Evolutionary conservation across 768 basidiomycete genomes (phyloP), one percentile per base, ranked within the genome.

Genomic region (Tephrocybe sp.): DNA sequence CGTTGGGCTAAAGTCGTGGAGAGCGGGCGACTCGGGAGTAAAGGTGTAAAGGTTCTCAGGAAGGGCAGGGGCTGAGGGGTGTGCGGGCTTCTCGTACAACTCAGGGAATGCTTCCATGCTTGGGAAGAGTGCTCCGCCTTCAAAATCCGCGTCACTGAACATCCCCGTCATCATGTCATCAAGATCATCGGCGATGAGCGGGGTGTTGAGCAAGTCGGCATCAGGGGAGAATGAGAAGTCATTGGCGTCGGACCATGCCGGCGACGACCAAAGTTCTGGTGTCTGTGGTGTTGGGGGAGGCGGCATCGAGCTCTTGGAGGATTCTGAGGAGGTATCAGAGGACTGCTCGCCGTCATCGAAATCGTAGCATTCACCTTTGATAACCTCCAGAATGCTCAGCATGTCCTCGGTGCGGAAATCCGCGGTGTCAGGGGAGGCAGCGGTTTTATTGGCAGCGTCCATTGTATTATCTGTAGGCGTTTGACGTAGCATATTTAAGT

Each of bases 11-110:
- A 62, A 60, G 24, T 55, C 56, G 26, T 57, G 50, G 38, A 84
- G 63, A 24, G 70, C 53, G 0, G 82, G 83, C 5, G 80, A 78
- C 25, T 60, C 63, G 0, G 83, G 83, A 6, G 83, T 77, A 57
- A 85, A 68, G 4, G 60, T 67, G 57, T 77, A 77, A 52, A 83
- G 56, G 4, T 45, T 44, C 9, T 58, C 62, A 12, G 58, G 40
- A 31, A 53, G 41, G 1, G n/a, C 8, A 2, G 48, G 37, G 19
- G 16, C 15, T 7, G 22, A 39, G 22, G 18, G 16, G 11, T 45
- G 47, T 18, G 40, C 31, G 25, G 54, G 41, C 30, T 60, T 60
- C 39, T 55, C 57, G 16, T 53, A 49, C 4, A 40, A 30, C 26
- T 63, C 60, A 15, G 53, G 28, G 36, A 57, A 48, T 2, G 28